These are phyloP conservation scores for Nitzschia sp. DNA, from an alignment of 108 stramenopile species.

Conservation along the genomic window DNA sequence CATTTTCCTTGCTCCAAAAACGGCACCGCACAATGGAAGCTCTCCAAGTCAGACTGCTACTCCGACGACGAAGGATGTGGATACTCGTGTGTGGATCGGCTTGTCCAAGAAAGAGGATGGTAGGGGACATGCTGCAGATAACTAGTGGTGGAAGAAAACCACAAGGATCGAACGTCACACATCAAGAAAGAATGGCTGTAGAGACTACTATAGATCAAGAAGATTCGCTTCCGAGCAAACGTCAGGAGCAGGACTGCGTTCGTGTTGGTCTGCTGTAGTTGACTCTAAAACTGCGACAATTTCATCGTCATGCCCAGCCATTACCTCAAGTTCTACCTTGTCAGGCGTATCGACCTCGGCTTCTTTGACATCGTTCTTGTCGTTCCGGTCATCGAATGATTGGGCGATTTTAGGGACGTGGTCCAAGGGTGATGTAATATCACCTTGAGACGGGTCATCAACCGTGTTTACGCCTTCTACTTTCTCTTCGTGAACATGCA, in stretches of 20 bases:
- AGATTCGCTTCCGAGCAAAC: not conserved
- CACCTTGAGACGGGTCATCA: not conserved
- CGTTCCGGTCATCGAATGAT: conserved; percentile 17
- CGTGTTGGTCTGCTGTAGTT: not conserved
- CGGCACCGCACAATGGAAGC: not conserved
- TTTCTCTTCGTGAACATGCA: conserved; percentile 12
- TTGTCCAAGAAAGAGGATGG: not conserved
- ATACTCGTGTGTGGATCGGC: conserved; percentile 20
- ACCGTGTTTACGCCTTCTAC: not conserved
- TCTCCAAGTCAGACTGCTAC: conserved; percentile 9
- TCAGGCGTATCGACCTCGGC: not conserved
- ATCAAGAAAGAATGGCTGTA: not conserved
- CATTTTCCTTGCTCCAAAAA: conserved; percentile 20
- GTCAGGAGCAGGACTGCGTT: conserved; percentile 14
- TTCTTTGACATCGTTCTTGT: conserved; percentile 11
- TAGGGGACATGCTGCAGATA: no score
- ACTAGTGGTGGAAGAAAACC: not conserved
- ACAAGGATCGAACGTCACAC: not conserved
- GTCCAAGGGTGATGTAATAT: not conserved
- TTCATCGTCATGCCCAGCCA: conserved; percentile 2
- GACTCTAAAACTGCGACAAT: not conserved
- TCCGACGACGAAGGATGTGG: conserved; percentile 23
- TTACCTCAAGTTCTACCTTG: conserved; percentile 1
- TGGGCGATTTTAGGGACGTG: not conserved
- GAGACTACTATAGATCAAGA: no score